These are phyloP conservation scores for Starmerella apicola DNA, from an alignment of 805 yeast genomes.

Conservation along the genomic window DNA sequence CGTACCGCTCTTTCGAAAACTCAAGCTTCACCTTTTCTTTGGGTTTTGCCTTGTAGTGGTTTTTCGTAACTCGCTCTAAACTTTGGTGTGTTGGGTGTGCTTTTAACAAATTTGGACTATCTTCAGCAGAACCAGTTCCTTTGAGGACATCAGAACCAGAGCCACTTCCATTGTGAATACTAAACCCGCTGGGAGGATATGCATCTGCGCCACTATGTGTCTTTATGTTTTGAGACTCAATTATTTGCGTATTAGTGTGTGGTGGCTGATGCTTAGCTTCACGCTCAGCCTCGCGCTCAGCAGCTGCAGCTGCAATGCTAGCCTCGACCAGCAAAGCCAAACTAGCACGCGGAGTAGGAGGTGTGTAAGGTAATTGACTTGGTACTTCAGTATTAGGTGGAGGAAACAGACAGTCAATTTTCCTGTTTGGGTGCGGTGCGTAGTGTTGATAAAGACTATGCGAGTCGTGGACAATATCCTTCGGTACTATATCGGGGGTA, in stretches of 20 bases:
- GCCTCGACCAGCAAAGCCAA: conserved; percentile 16
- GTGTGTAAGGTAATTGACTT: not conserved
- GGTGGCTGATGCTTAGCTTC: not conserved
- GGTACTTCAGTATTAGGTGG: not conserved
- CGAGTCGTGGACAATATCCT: not conserved
- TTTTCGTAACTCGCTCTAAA: not conserved
- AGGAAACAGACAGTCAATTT: not conserved
- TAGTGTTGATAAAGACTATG: not conserved
- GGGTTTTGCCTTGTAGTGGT: not conserved
- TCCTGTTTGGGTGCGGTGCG: not conserved
- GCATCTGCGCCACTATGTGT: not conserved
- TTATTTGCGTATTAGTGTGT: not conserved
- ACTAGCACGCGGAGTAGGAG: conserved; percentile 8
- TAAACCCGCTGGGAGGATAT: not conserved
- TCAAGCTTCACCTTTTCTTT: not conserved
- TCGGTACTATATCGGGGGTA: not conserved
- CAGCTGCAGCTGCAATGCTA: conserved; percentile 14
- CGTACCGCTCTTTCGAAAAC: not conserved
- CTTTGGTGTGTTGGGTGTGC: no score
- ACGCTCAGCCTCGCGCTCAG: conserved; percentile 9
- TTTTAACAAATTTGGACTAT: not conserved
- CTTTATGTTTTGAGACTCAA: not conserved
- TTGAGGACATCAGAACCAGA: not conserved
- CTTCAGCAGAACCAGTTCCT: not conserved
- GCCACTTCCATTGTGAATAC: not conserved